Percentiles rank a stretch among this genome's conserved stretches.
These are phyloP conservation scores for Colletotrichum paranaense DNA, from an alignment of 2,329 filamentous ascomycete genomes.

Conservation along the genomic window DNA sequence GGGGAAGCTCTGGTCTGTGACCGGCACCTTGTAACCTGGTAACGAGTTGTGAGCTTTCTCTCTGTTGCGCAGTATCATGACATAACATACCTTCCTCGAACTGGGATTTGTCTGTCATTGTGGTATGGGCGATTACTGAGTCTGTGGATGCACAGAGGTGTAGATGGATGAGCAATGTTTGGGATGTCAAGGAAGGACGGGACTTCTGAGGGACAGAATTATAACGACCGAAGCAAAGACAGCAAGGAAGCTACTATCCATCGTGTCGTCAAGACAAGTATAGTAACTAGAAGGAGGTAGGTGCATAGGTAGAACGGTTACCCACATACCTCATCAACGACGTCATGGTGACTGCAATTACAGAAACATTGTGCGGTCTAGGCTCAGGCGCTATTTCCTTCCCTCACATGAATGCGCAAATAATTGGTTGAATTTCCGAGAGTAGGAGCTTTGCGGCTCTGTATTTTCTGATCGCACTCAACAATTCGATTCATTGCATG, in stretches of 20 bases:
- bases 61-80: too few species aligned
- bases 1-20: slow-evolving; percentile 54
- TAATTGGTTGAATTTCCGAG: neutral
- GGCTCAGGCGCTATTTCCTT: slow-evolving; percentile 1
- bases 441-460: neutral
- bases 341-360: slow-evolving; percentile 34
- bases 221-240: neutral
- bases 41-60: neutral
- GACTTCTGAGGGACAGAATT: neutral
- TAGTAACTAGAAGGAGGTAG: neutral
- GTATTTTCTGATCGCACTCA: neutral
- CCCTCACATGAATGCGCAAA: neutral
- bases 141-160: neutral
- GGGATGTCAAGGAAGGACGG: too few species aligned
- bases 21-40: slow-evolving; percentile 51
- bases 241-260: neutral
- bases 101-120: slow-evolving; percentile 34
- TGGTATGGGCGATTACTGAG: neutral
- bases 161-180: too few species aligned
- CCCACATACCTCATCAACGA: slow-evolving; percentile 35
- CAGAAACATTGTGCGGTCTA: slow-evolving; percentile 19
- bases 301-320: slow-evolving; percentile 2
- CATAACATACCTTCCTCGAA: slow-evolving; percentile 37
- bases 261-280: slow-evolving; percentile 13
- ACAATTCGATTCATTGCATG: neutral